A percentile compares a stretch with the other conserved stretches of the same genome.
Conservation (phyloP, 306 rosid genomes). For the Mimosa bimucronata region DNA sequence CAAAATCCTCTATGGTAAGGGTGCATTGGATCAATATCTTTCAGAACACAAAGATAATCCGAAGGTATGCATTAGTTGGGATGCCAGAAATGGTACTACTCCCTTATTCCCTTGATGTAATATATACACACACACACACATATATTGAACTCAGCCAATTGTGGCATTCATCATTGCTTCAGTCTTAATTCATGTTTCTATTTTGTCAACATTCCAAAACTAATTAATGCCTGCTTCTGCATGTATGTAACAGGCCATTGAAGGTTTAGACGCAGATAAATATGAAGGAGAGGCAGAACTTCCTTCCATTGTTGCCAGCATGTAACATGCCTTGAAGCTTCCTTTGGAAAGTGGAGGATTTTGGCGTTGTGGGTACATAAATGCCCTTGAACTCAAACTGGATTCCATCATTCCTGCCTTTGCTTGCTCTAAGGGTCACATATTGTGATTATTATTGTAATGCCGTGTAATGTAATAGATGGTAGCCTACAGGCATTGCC, state of each 20-base stretch:
- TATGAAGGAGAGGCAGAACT: constrained; percentile 70
- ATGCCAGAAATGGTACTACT: neutral
- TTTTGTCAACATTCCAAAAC: neutral
- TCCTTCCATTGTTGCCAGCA: constrained; percentile 73
- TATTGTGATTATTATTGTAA: neutral
- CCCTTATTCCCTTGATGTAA: neutral
- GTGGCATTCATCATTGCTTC: neutral
- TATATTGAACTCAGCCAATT: neutral
- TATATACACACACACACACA: too few species aligned
- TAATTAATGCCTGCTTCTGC: constrained; percentile 33
- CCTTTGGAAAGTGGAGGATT: neutral
- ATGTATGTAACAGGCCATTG: constrained; percentile 37
- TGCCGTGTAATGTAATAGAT: neutral
- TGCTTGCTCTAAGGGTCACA: constrained; percentile 3
- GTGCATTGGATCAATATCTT: constrained; percentile 72
- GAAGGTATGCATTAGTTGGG: constrained; percentile 49
- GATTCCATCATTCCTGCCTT: neutral
- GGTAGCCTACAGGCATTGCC: neutral
- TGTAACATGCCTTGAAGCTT: constrained; percentile 45
- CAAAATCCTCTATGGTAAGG: constrained; percentile 78
- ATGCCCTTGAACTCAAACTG: neutral
- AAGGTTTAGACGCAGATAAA: constrained; percentile 50
- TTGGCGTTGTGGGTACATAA: neutral
- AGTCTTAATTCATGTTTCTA: neutral
- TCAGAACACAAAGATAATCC: constrained; percentile 53